phyloP scores from a whole-genome alignment of 2,329 filamentous ascomycete species.

The Scortechinia acanthostroma region DNA sequence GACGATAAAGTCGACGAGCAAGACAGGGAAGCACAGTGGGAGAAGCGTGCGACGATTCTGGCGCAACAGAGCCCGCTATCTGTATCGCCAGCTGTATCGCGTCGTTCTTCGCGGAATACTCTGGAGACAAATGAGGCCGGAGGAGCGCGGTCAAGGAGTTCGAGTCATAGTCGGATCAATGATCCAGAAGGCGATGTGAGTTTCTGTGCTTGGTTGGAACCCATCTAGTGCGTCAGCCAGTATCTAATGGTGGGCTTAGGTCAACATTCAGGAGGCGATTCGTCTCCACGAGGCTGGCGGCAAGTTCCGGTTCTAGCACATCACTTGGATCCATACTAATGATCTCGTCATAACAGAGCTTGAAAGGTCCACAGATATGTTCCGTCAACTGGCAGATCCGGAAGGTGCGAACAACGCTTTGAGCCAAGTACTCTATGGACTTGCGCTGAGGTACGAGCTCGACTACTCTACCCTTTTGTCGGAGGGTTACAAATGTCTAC shows the following conservation, averaged over 20 bases:
- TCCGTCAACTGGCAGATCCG: slow-evolving; percentile 76
- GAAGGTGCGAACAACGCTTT: slow-evolving; percentile 83
- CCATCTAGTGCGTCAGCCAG: too few species aligned
- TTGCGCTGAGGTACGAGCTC: slow-evolving; percentile 56
- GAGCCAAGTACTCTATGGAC: slow-evolving; percentile 90
- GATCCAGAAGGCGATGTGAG: neutral
- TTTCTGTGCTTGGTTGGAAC: neutral
- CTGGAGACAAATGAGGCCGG: too few species aligned
- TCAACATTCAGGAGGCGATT: slow-evolving; percentile 91
- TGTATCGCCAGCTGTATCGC: too few species aligned
- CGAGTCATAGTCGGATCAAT: neutral
- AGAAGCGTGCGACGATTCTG: slow-evolving; percentile 84
- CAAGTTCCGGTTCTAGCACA: slow-evolving; percentile 1
- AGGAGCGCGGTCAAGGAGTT: neutral
- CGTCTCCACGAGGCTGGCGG: slow-evolving; percentile 76
- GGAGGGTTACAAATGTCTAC: neutral
- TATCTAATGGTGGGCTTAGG: too few species aligned
- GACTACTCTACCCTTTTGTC: neutral
- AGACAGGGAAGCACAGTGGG: slow-evolving; percentile 70
- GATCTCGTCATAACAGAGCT: slow-evolving; percentile 34
- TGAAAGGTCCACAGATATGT: slow-evolving; percentile 74
- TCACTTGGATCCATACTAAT: neutral
- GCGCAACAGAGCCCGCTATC: too few species aligned
- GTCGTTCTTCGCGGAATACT: neutral
- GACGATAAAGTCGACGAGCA: slow-evolving; percentile 37